Conservation (phyloP, 441 rosid species). For the Arabidopsis hybrid region DNA sequence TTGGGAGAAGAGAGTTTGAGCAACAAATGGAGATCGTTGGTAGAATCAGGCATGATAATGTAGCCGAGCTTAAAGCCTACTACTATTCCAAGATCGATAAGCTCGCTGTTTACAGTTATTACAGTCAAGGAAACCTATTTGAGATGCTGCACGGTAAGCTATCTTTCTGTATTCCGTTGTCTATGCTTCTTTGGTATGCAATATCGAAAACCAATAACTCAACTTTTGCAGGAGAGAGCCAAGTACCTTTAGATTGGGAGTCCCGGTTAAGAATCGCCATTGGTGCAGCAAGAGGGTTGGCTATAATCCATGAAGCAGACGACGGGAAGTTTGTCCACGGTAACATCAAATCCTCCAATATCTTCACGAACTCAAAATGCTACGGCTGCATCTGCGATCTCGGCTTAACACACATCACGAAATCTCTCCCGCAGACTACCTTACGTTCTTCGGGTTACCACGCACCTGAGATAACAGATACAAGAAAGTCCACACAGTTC, state of each 20-base stretch:
- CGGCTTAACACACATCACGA: constrained; percentile 62
- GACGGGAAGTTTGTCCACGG: constrained; percentile 85
- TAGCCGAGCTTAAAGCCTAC: constrained; percentile 74
- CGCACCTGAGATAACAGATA: constrained; percentile 82
- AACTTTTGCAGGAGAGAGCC: constrained; percentile 54
- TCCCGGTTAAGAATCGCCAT: constrained; percentile 72
- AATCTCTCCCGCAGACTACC: constrained; percentile 61
- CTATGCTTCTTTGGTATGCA: not conserved
- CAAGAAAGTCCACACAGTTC: constrained; percentile 60
- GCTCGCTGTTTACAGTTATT: constrained; percentile 71
- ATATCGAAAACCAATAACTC: not conserved
- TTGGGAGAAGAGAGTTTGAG: constrained; percentile 74
- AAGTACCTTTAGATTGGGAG: constrained; percentile 71
- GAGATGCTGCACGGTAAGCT: constrained; percentile 71
- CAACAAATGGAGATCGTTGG: constrained; percentile 83
- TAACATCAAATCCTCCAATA: constrained; percentile 82
- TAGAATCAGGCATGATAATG: constrained; percentile 65
- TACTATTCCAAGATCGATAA: constrained; percentile 88
- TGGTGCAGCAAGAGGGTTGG: constrained; percentile 84
- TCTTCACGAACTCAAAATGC: constrained; percentile 61
- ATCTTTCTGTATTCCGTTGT: not conserved
- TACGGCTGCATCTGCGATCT: constrained; percentile 73
- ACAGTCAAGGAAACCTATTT: constrained; percentile 65
- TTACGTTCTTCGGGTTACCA: constrained; percentile 59
- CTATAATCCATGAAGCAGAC: constrained; percentile 93